phyloP scores from a whole-genome alignment of 176 grass and related monocot species.

The Ampelocalamus luodianensis region DNA sequence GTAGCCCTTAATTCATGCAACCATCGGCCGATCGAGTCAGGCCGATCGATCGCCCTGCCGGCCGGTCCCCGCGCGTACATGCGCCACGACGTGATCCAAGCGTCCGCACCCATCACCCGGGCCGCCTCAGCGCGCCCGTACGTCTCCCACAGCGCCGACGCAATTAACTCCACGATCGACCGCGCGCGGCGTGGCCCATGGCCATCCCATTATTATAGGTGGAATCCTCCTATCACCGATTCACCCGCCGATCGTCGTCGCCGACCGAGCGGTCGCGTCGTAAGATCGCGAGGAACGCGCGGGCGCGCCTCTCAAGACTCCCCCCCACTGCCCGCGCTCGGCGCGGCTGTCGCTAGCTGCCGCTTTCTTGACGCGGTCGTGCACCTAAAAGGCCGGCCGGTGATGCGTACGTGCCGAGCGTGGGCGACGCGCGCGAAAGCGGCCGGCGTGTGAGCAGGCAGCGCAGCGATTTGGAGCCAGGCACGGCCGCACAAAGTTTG shows the following conservation, averaged over 20 bases:
- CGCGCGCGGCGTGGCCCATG: too few relatives aligned
- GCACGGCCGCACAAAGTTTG: background rate
- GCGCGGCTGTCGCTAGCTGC: background rate
- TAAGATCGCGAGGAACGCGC: too few relatives aligned
- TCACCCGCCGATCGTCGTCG: too few relatives aligned
- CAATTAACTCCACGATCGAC: too few relatives aligned
- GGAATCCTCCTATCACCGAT: too few relatives aligned
- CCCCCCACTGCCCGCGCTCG: too few relatives aligned
- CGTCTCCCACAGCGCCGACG: too few relatives aligned
- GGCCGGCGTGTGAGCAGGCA: background rate
- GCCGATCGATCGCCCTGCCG: too few relatives aligned
- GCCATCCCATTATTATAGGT: too few relatives aligned
- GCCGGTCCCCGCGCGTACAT: too few relatives aligned
- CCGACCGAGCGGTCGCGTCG: background rate
- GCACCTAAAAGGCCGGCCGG: background rate
- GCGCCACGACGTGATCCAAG: background rate
- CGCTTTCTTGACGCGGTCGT: constrained; percentile 8
- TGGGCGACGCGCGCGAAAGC: background rate
- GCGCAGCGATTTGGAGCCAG: background rate
- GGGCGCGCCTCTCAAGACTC: too few relatives aligned
- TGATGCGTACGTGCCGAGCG: background rate
- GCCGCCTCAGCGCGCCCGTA: background rate
- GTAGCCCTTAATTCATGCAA: background rate
- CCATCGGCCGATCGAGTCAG: background rate
- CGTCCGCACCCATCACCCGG: background rate